Evolutionary conservation across 2,329 filamentous ascomycete genomes (phyloP).

Genomic region (Sarocladium kiliense): DNA sequence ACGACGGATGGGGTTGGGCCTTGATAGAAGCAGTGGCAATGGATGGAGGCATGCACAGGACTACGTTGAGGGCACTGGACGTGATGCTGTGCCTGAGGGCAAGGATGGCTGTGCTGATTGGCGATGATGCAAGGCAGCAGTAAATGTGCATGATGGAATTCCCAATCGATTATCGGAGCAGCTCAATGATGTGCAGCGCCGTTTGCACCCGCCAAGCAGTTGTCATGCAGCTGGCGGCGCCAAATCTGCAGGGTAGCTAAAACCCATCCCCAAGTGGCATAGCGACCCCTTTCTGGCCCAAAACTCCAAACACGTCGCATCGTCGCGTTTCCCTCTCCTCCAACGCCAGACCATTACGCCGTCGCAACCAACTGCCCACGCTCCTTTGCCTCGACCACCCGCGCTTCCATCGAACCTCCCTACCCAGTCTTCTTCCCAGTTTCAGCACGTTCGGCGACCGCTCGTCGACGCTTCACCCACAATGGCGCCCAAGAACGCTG

Average conservation of each 20-base stretch:
- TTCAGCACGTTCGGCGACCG: neutral
- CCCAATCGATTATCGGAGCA: neutral
- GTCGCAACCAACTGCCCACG: conserved; percentile 5
- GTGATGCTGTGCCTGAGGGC: no score
- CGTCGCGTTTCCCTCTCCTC: neutral
- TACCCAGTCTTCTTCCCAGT: neutral
- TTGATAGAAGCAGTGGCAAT: no score
- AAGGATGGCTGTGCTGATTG: neutral
- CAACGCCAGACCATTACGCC: neutral
- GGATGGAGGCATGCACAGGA: no score
- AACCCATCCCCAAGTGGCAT: no score
- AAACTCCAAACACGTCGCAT: conserved; percentile 8
- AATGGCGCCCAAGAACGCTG: conserved; percentile 43
- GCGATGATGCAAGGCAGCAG: neutral
- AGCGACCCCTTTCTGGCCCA: neutral
- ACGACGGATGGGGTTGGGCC: no score
- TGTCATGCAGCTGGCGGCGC: no score
- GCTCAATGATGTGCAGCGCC: neutral
- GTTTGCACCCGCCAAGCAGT: neutral
- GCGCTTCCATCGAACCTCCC: neutral
- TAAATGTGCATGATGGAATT: neutral
- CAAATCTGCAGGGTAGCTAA: neutral
- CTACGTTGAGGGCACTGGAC: no score
- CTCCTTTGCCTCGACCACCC: conserved; percentile 6
- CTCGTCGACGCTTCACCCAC: conserved; percentile 11